These are phyloP conservation scores for Beauveria varroae DNA, from an alignment of 2,329 filamentous ascomycete genomes.

Conservation along the genomic window DNA sequence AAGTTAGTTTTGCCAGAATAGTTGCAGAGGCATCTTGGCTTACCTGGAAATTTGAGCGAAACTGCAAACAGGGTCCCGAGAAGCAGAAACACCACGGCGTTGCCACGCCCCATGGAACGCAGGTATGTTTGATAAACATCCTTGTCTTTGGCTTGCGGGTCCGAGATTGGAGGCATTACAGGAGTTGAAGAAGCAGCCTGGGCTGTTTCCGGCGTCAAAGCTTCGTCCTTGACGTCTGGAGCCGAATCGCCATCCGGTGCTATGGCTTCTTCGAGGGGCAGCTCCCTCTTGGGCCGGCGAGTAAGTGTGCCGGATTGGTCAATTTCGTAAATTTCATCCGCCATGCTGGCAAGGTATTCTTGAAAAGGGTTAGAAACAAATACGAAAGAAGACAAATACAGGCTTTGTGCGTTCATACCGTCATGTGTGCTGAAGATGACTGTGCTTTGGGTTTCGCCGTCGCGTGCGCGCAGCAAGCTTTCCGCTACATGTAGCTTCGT, in stretches of 20 bases:
- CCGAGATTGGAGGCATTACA: background rate
- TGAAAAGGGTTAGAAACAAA: background rate
- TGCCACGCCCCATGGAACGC: background rate
- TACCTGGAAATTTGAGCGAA: too few relatives aligned
- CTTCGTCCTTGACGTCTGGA: background rate
- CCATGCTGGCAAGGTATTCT: slow-evolving; percentile 2
- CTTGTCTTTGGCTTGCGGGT: background rate
- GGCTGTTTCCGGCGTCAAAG: background rate
- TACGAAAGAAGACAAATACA: background rate
- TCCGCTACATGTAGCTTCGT: background rate
- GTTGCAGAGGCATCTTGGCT: too few relatives aligned
- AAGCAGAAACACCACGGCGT: background rate
- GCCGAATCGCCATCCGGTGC: background rate
- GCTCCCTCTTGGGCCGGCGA: background rate
- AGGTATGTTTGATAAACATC: background rate
- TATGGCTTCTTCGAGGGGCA: background rate
- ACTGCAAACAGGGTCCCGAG: too few relatives aligned
- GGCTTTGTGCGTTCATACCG: background rate
- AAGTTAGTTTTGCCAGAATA: too few relatives aligned
- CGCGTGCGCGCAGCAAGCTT: background rate
- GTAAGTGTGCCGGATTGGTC: background rate
- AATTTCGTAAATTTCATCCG: background rate
- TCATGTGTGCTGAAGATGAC: background rate
- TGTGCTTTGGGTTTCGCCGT: background rate
- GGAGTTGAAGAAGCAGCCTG: background rate